These are phyloP conservation scores for Bipolaris zeicola DNA, from an alignment of 2,329 filamentous ascomycete species.

Conservation along the genomic window DNA sequence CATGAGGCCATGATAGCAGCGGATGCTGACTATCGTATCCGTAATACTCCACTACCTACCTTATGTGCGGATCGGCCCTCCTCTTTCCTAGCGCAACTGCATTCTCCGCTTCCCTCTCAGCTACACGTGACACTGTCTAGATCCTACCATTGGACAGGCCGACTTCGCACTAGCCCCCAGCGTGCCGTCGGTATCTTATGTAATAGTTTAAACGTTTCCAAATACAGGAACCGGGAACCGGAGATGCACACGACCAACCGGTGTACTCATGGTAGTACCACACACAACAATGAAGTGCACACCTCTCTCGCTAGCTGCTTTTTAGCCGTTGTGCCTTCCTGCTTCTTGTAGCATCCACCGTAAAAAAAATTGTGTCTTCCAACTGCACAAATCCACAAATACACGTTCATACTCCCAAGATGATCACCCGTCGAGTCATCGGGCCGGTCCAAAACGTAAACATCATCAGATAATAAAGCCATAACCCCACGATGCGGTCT, in stretches of 20 bases:
- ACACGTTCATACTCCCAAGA: neutral
- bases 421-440: neutral
- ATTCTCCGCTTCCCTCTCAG: neutral
- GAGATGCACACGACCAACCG: neutral
- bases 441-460: neutral
- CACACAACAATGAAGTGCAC: neutral
- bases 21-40: neutral
- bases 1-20: neutral
- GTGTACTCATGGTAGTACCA: neutral
- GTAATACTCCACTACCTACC: neutral
- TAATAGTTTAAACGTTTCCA: neutral
- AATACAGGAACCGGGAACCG: neutral
- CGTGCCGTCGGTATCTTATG: neutral
- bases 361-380: neutral
- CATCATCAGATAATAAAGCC: neutral
- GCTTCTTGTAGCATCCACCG: neutral
- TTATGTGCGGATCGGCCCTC: constrained; percentile 1
- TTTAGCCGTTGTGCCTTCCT: neutral
- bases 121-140: neutral
- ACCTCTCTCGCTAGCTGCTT: neutral
- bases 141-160: neutral
- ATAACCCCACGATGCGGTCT: neutral
- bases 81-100: neutral
- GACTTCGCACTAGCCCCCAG: no score
- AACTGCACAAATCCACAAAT: neutral